Conservation (phyloP, 1,284 basidiomycete genomes). For the Pterulicium gracile region DNA sequence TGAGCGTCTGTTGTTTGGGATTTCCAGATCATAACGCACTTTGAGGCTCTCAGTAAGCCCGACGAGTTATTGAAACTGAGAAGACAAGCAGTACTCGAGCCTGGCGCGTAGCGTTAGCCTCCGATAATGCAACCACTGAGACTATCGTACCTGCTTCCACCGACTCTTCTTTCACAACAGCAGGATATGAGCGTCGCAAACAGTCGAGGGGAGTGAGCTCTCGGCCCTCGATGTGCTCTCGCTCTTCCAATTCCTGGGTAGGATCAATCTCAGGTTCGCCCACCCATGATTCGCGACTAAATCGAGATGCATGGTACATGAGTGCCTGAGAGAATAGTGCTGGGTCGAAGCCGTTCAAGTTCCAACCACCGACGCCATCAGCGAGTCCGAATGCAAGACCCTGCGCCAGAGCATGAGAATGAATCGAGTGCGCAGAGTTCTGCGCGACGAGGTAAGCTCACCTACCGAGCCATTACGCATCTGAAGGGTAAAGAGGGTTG, state of each 20-base stretch:
- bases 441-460: conserved; percentile 17
- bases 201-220: conserved; percentile 63
- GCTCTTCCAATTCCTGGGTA: conserved; percentile 32
- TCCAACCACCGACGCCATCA: conserved; percentile 66
- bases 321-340: conserved; percentile 60
- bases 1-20: conserved; percentile 5
- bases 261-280: conserved; percentile 54
- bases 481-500: conserved; percentile 23
- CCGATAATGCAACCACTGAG: conserved; percentile 4
- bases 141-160: conserved; percentile 59
- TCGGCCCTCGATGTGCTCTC: conserved; percentile 49
- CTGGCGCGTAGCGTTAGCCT: conserved; percentile 36
- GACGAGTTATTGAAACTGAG: conserved; percentile 68
- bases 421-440: conserved; percentile 13
- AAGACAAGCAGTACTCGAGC: conserved; percentile 82
- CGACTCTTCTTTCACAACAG: conserved; percentile 55
- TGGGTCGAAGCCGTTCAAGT: conserved; percentile 74
- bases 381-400: conserved; percentile 69
- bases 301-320: conserved; percentile 64
- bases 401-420: conserved; percentile 22
- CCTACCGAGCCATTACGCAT: conserved; percentile 71
- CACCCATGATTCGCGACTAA: conserved; percentile 61
- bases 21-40: conserved; percentile 35
- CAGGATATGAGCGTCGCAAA: conserved; percentile 62
- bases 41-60: conserved; percentile 70